phyloP scores from a whole-genome alignment of 2,329 filamentous ascomycete species.

The Diaporthe citri region DNA sequence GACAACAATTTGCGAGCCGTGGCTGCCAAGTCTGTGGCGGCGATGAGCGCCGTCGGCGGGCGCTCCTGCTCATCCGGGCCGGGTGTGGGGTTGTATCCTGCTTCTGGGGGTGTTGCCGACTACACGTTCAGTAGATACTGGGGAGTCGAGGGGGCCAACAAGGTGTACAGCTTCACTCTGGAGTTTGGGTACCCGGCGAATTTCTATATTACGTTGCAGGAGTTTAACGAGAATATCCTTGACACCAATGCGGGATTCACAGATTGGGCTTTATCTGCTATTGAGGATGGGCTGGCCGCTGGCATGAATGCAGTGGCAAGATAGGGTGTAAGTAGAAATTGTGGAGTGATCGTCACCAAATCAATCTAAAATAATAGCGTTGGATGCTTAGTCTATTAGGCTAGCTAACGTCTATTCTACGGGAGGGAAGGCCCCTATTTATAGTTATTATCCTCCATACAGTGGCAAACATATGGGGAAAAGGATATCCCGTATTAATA shows the following conservation, averaged over 20 bases:
- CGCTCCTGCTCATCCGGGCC: slow-evolving; percentile 4
- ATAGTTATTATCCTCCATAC: too few species aligned
- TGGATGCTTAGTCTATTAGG: too few species aligned
- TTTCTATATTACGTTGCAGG: slow-evolving; percentile 1
- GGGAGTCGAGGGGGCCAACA: slow-evolving; percentile 12
- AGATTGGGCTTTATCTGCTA: slow-evolving; percentile 3
- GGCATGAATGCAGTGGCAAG: background rate
- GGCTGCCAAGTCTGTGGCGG: background rate
- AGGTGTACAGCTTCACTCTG: slow-evolving; percentile 5
- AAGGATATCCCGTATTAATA: too few species aligned
- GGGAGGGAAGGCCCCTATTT: too few species aligned
- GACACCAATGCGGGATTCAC: slow-evolving; percentile 13
- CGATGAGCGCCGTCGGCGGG: background rate
- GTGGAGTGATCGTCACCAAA: background rate
- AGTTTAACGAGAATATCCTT: slow-evolving; percentile 9
- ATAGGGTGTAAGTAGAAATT: too few species aligned
- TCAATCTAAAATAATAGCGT: too few species aligned
- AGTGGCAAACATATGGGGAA: too few species aligned
- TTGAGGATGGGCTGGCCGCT: background rate
- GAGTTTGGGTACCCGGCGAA: slow-evolving; percentile 15
- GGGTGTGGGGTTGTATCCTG: background rate
- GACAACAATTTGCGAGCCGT: background rate
- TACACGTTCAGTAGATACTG: slow-evolving; percentile 12
- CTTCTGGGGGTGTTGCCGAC: slow-evolving; percentile 4
- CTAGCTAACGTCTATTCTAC: too few species aligned